Evolutionary conservation across 352 stramenopile genomes (phyloP).

Genomic region (Globisporangium echinulatum): DNA sequence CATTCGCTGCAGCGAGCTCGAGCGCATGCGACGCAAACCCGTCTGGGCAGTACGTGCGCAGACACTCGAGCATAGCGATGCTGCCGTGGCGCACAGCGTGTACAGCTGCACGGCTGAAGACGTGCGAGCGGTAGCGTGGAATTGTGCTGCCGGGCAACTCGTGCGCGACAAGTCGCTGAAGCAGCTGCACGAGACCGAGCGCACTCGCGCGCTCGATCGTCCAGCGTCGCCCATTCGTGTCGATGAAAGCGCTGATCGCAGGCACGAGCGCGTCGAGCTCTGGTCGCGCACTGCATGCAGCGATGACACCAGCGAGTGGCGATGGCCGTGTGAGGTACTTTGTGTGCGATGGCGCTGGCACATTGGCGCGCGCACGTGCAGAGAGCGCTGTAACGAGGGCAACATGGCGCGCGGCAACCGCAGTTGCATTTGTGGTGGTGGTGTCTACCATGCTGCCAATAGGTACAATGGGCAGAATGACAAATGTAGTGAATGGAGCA

Average conservation of each 20-base stretch:
- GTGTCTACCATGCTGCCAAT: too few relatives aligned
- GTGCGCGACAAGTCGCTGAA: background rate
- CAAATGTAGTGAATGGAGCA: too few relatives aligned
- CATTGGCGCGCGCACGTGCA: background rate
- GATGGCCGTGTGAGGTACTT: background rate
- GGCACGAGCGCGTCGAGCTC: background rate
- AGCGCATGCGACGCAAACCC: background rate
- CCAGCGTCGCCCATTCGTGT: background rate
- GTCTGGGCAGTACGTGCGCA: background rate
- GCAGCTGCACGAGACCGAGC: conserved; percentile 1
- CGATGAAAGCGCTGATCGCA: background rate
- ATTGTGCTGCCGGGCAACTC: background rate
- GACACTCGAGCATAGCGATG: background rate
- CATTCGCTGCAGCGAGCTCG: background rate
- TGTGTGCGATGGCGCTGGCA: background rate
- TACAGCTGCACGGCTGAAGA: background rate
- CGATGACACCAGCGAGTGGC: background rate
- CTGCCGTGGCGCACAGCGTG: background rate
- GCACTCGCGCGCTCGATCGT: conserved; percentile 3
- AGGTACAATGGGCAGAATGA: too few relatives aligned
- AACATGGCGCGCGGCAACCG: background rate
- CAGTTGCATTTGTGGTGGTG: background rate
- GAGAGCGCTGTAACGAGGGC: too few relatives aligned
- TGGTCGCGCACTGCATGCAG: background rate
- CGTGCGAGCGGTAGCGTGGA: background rate